Percentiles rank a stretch among this genome's conserved stretches.
These are phyloP conservation scores for Oryza meyeriana DNA, from an alignment of 176 grass and related monocot species.

Conservation along the genomic window DNA sequence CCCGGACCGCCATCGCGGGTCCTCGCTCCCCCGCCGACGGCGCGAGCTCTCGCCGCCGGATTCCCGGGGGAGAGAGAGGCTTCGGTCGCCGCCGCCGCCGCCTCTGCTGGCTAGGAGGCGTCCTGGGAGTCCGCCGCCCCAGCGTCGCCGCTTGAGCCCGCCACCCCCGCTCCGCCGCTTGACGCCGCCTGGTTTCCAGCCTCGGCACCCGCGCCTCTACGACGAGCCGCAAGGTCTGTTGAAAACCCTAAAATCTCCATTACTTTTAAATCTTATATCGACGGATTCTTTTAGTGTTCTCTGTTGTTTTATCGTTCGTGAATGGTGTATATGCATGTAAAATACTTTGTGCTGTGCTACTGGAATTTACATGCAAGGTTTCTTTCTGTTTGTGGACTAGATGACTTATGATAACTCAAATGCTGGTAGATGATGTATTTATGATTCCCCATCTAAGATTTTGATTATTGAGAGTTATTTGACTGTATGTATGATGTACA, in stretches of 20 bases:
- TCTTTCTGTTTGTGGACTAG: background rate
- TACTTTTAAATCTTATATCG: background rate
- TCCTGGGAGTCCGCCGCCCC: conserved; percentile 33
- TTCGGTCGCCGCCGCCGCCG: conserved; percentile 31
- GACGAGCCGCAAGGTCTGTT: conserved; percentile 49
- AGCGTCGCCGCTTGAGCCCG: conserved; percentile 48
- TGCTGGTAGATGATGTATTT: background rate
- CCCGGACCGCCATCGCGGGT: conserved; percentile 16
- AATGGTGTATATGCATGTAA: background rate
- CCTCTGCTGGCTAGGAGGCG: conserved; percentile 15
- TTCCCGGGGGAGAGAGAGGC: conserved; percentile 29
- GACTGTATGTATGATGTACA: background rate
- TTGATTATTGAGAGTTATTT: background rate
- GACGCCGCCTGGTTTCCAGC: conserved; percentile 36
- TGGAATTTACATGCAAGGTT: background rate
- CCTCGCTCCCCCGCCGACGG: conserved; percentile 33
- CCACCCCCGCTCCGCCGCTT: background rate
- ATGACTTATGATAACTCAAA: background rate
- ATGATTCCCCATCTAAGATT: background rate
- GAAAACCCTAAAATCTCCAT: conserved; percentile 24
- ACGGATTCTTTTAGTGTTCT: background rate
- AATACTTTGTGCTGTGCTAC: background rate
- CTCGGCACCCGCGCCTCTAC: conserved; percentile 44
- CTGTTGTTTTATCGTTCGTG: background rate
- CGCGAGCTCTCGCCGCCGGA: conserved; percentile 32